Evolutionary conservation across 1,139 yeast genomes (phyloP).

Genomic region (Yamadazyma jaroonii): DNA sequence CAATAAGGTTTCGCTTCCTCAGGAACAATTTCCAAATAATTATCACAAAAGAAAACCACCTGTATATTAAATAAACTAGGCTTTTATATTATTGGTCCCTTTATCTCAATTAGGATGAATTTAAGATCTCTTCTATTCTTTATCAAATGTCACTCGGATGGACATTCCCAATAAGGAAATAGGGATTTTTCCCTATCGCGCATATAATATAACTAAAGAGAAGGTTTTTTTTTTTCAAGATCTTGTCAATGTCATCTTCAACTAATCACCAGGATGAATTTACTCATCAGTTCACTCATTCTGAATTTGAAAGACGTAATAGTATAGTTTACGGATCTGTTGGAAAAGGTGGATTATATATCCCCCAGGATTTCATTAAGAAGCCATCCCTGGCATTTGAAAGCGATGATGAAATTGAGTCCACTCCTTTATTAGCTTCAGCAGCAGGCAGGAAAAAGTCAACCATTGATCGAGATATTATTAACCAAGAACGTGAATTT

Average conservation of each 20-base stretch:
- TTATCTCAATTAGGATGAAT: no score
- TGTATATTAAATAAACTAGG: no score
- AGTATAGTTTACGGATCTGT: conserved; percentile 52
- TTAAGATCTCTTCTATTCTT: no score
- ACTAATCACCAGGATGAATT: conserved; percentile 3
- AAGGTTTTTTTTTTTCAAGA: no score
- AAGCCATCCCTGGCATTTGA: conserved; percentile 10
- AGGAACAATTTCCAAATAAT: background rate
- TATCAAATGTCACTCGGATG: background rate
- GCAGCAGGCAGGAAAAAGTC: conserved; percentile 21
- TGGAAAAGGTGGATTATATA: conserved; percentile 51
- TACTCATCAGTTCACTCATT: conserved; percentile 44
- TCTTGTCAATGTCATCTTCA: conserved; percentile 3
- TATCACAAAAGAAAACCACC: background rate
- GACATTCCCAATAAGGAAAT: background rate
- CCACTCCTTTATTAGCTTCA: conserved; percentile 11
- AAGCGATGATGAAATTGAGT: conserved; percentile 12
- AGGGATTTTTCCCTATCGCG: no score
- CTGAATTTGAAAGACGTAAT: conserved; percentile 49
- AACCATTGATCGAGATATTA: conserved; percentile 25
- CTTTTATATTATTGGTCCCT: no score
- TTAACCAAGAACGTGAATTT: conserved; percentile 37
- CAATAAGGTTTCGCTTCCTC: conserved; percentile 1
- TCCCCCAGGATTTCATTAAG: conserved; percentile 48
- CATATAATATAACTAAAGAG: no score